Evolutionary conservation across 2,329 filamentous ascomycete genomes (phyloP).

Genomic region (Aspergillus ustus): DNA sequence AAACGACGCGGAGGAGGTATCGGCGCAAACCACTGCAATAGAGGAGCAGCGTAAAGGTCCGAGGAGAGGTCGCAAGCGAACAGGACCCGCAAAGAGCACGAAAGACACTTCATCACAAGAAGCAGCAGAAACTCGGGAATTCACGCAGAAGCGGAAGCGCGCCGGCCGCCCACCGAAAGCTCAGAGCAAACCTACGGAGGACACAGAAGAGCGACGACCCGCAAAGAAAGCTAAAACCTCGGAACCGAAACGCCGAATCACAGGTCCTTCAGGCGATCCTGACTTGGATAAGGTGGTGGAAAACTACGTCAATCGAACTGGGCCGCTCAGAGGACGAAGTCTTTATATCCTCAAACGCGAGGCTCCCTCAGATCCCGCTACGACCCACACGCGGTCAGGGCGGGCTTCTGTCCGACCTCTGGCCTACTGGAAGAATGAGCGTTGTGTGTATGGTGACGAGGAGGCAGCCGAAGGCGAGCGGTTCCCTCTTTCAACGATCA

Average conservation of each 20-base stretch:
- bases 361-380: slow-evolving; percentile 57
- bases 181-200: slow-evolving; percentile 26
- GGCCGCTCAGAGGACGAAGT: slow-evolving; percentile 53
- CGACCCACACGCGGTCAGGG: slow-evolving; percentile 73
- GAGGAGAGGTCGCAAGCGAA: slow-evolving; percentile 23
- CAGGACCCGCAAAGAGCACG: slow-evolving; percentile 19
- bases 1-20: slow-evolving; percentile 26
- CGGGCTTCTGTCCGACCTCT: slow-evolving; percentile 78
- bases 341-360: slow-evolving; percentile 57
- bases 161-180: slow-evolving; percentile 39
- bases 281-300: slow-evolving; percentile 49
- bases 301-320: slow-evolving; percentile 48
- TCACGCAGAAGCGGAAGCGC: slow-evolving; percentile 33
- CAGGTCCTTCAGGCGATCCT: slow-evolving; percentile 36
- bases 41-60: slow-evolving; percentile 23
- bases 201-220: slow-evolving; percentile 32
- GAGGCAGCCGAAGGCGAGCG: slow-evolving; percentile 60
- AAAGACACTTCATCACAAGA: slow-evolving; percentile 23
- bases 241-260: slow-evolving; percentile 26
- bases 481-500: slow-evolving; percentile 71
- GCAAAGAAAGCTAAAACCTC: slow-evolving; percentile 39
- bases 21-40: slow-evolving; percentile 18
- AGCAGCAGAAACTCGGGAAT: slow-evolving; percentile 23
- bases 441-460: slow-evolving; percentile 69
- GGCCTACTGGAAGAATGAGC: slow-evolving; percentile 86